phyloP scores from a whole-genome alignment of 805 yeast species.

The Middelhovenomyces tepae region DNA sequence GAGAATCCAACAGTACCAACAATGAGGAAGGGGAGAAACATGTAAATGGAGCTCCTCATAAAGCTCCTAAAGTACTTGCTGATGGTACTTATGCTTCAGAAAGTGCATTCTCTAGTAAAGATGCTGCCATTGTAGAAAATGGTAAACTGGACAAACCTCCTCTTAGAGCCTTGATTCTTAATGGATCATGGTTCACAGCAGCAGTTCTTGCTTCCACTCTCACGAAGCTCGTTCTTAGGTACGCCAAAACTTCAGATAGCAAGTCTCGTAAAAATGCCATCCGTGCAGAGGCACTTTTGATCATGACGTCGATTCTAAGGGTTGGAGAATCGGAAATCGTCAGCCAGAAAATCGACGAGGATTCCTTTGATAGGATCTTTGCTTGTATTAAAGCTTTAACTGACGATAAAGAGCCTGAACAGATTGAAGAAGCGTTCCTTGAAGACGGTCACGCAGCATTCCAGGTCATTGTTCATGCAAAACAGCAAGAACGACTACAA shows the following conservation, averaged over 20 bases:
- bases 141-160: constrained; percentile 43
- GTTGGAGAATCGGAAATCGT: constrained; percentile 70
- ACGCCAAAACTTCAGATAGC: constrained; percentile 47
- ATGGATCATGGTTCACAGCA: constrained; percentile 86
- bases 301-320: constrained; percentile 84
- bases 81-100: constrained; percentile 99
- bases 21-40: constrained; percentile 28
- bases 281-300: constrained; percentile 89
- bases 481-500: constrained; percentile 49
- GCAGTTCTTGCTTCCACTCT: constrained; percentile 82
- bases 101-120: constrained; percentile 43
- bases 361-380: constrained; percentile 88
- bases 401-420: constrained; percentile 47
- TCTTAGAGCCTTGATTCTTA: constrained; percentile 68
- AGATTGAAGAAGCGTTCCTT: constrained; percentile 59
- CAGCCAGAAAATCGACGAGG: constrained; percentile 81
- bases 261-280: constrained; percentile 60
- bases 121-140: constrained; percentile 29
- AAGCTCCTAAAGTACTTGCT: constrained; percentile 82
- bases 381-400: constrained; percentile 71
- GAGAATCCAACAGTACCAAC: constrained; percentile 31
- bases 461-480: constrained; percentile 54
- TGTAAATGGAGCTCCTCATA: constrained; percentile 27
- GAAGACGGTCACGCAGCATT: constrained; percentile 84
- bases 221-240: constrained; percentile 77